Base-by-base conservation (phyloP, 2,329 filamentous ascomycete genomes). In the Fusarium haematococcum region DNA sequence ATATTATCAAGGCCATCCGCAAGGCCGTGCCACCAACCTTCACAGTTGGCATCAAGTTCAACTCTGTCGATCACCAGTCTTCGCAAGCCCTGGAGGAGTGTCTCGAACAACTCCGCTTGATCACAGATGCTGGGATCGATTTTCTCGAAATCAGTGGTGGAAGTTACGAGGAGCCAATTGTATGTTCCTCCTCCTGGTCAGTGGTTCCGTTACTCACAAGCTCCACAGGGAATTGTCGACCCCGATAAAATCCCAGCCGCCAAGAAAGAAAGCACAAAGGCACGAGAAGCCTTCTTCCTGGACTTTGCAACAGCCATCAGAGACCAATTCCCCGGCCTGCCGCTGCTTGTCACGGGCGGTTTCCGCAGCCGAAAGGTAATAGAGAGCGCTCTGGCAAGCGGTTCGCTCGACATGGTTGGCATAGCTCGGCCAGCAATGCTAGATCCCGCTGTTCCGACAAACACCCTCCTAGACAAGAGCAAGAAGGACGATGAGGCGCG, bases 71-170 rank as follows among this genome's bases (percentile, higher is more conserved):
- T 11, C 61, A 67, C 10, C 45, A 50, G 13, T 50, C 45, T 2
- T 25, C 61, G 3, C 27, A 67, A 0, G 39, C 39, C n/a, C 0
- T 67, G 1, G 23, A 35, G 0, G 50, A 65, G 8, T 58, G 56
- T 9, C 52, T 58, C 6, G 45, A 3, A 1, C 65, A 67, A 0
- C 6, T 67, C 3, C 64, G 39, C 1, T 27, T 63, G 0, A 67
- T 67, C 0, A 37, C 11, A 0, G 20, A 41, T 1, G 50, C 39
- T 0, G 65, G 61, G 10, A 25, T 67, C 2, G 50, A 67, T 2
- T 67, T 67, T 35, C 41, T 67, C 0, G 61, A 67, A 10, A 63
- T 67, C 11, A 65, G 65, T 4, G 65, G 65, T 2, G 65, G 65
- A 5, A 50, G n/a, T 1, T 65, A 65, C 5, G 65, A 65, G 4